These are phyloP conservation scores for Gomphus bonarii DNA, from an alignment of 1,284 basidiomycete genomes.

Conservation along the genomic window DNA sequence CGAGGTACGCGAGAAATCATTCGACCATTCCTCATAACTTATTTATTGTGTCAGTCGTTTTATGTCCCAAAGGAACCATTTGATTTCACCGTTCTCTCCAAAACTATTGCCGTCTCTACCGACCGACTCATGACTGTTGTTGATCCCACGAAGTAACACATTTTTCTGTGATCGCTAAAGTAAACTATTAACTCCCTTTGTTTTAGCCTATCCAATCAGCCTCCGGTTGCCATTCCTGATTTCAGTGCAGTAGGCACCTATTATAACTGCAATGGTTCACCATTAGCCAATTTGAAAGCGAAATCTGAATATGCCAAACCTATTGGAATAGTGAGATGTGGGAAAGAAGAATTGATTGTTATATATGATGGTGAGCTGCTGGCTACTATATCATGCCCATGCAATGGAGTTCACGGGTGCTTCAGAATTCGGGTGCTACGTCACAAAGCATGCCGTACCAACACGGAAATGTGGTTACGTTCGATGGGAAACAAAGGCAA, in stretches of 20 bases:
- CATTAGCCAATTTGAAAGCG: conserved; percentile 43
- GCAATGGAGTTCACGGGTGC: background rate
- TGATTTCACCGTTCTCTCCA: conserved; percentile 45
- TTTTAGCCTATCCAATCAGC: conserved; percentile 25
- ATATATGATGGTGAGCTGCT: conserved; percentile 54
- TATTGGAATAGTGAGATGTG: conserved; percentile 55
- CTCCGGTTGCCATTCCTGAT: conserved; percentile 47
- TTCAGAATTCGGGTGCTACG: conserved; percentile 54
- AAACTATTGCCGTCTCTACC: conserved; percentile 54
- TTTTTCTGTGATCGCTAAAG: background rate
- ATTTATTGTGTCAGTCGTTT: conserved; percentile 33
- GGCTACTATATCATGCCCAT: background rate
- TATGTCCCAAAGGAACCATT: conserved; percentile 59
- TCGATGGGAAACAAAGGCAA: conserved; percentile 64
- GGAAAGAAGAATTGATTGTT: conserved; percentile 49
- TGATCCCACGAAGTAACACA: conserved; percentile 53
- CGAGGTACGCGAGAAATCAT: conserved; percentile 33
- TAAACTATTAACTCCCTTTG: conserved; percentile 9
- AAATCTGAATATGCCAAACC: conserved; percentile 50
- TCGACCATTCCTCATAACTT: background rate
- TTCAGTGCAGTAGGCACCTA: conserved; percentile 35
- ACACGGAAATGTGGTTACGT: conserved; percentile 50
- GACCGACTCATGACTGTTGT: conserved; percentile 52
- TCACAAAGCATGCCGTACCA: conserved; percentile 57
- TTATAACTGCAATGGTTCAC: conserved; percentile 13